Evolutionary conservation across 495 filamentous ascomycete species (phyloP).

Genomic region (Penicillium argentinense): DNA sequence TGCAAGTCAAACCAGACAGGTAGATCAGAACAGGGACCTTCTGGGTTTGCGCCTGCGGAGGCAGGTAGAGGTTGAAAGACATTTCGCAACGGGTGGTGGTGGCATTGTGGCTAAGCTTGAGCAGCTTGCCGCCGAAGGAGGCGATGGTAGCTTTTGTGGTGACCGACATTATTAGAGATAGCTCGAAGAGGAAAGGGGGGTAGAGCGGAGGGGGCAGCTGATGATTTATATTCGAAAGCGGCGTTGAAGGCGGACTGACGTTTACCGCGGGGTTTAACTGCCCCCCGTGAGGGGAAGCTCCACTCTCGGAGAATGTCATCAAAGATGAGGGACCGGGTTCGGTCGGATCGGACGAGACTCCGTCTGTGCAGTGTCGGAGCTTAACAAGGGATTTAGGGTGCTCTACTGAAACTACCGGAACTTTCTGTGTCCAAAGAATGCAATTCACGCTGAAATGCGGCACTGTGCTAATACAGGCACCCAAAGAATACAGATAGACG

Average conservation of each 20-base stretch:
- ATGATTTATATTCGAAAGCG: no score
- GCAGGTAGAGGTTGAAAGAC: conserved; percentile 67
- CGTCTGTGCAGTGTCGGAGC: no score
- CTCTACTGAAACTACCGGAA: no score
- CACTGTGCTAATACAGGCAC: no score
- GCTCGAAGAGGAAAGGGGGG: neutral
- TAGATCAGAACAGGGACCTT: conserved; percentile 90
- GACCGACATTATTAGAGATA: conserved; percentile 62
- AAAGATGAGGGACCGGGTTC: no score
- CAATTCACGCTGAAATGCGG: no score
- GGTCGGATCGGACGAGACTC: no score
- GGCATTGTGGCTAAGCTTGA: conserved; percentile 87
- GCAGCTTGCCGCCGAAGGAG: conserved; percentile 91
- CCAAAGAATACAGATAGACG: conserved; percentile 8
- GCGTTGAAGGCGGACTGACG: conserved; percentile 10
- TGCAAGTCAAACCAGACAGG: conserved; percentile 92
- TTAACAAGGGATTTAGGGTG: no score
- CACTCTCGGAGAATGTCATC: conserved; percentile 6
- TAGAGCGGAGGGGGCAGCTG: conserved; percentile 6
- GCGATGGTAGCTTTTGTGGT: conserved; percentile 85
- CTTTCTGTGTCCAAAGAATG: no score
- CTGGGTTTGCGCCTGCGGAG: conserved; percentile 52
- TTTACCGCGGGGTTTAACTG: conserved; percentile 26
- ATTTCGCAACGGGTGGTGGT: conserved; percentile 63
- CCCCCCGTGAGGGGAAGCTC: conserved; percentile 29